These are phyloP conservation scores for Thoreauomyces humboldtii DNA, from an alignment of 192 early-diverging fungal species.

Conservation along the genomic window DNA sequence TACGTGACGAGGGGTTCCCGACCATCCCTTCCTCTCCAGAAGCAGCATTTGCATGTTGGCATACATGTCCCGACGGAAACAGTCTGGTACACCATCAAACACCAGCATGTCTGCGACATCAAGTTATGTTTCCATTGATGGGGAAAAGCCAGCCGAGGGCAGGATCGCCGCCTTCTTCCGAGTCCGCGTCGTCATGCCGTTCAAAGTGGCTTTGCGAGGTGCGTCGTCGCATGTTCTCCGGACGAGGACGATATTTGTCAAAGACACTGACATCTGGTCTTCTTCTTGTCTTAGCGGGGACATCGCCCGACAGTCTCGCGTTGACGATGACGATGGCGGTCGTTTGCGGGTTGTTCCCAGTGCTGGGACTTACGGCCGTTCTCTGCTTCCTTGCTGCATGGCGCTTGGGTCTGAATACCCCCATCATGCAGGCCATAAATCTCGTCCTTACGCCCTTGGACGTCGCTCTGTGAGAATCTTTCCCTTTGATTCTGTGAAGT, in stretches of 20 bases:
- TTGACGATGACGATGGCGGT: slow-evolving; percentile 22
- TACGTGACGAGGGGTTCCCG: no score
- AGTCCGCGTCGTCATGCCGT: neutral
- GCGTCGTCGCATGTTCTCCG: no score
- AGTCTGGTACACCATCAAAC: no score
- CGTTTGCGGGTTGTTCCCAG: slow-evolving; percentile 22
- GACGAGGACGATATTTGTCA: no score
- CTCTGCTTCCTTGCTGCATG: slow-evolving; percentile 22
- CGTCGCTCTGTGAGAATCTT: slow-evolving; percentile 11
- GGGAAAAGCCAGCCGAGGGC: no score
- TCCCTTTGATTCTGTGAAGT: neutral
- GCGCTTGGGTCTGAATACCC: slow-evolving; percentile 21
- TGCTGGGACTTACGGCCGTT: slow-evolving; percentile 20
- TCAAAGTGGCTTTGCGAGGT: neutral
- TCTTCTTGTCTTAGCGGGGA: no score
- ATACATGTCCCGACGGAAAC: no score
- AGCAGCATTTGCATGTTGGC: no score
- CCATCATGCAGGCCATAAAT: slow-evolving; percentile 30
- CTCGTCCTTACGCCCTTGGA: slow-evolving; percentile 25
- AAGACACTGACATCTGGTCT: no score
- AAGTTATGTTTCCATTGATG: no score
- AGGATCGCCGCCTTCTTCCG: neutral
- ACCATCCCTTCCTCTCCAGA: no score
- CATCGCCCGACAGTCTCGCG: slow-evolving; percentile 16
- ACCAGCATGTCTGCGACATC: no score